Base-by-base conservation (phyloP, 805 yeast genomes). In the Candida golubevii region DNA sequence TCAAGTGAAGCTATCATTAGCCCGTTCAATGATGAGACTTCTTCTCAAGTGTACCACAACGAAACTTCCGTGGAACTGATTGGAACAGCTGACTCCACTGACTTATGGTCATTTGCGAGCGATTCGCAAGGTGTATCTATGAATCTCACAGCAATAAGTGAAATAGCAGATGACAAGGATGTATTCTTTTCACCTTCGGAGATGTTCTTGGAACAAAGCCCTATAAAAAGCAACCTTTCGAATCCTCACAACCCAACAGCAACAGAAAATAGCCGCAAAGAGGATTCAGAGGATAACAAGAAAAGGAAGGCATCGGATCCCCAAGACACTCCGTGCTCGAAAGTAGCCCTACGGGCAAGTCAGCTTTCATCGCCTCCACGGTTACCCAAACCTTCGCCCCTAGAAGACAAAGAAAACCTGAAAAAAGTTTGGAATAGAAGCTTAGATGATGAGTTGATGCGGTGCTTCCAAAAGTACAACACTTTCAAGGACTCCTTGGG, bases 321-420 rank as follows among this genome's bases (percentile, higher is more conserved):
- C 8, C 48, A 47, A 5, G 65, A 55, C 23, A 62, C 74, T 7
- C 74, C 74, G 1, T 65, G 63, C 46, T 57, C 60, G 44, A 56
- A 63, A 5, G 56, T 68, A 27, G 75, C 74, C 13, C 58, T 68
- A 6, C 63, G 61, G 48, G 63, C 67, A 29, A 68, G 62, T 38
- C 51, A 55, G 4, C 51, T 66, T 31, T 62, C 51, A 6, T 61
- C 69, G 9, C 70, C 71, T 1, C 43, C 55, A 11, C 44, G 49
- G 10, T 8, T 9, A 11, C 11, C 31, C 12, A 8, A 36, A 14
- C 33, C 29, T 5, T 26, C 23, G 8, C 6, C 9, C n/a, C 13
- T 8, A n/a, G 38, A 29, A 4, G 36, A 38, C 3, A 6, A 15
- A 26, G 30, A 34, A 8, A 32, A 35, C 15, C 39, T 37, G 23